Evolutionary conservation across 2,329 filamentous ascomycete species (phyloP), one percentile per base, ranked within the genome.

Genomic region (Alternaria solani): DNA sequence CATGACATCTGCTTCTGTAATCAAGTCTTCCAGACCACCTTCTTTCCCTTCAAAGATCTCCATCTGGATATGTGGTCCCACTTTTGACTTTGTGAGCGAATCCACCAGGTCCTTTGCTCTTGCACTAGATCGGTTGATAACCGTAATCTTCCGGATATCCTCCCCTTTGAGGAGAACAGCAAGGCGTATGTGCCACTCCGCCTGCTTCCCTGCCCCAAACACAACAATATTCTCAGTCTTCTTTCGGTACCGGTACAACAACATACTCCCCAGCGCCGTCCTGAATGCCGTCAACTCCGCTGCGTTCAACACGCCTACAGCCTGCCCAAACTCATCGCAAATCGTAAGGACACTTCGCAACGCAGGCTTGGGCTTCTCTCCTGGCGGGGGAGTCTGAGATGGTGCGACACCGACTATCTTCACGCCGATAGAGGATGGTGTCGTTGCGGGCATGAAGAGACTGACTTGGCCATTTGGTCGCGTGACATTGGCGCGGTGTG

Each of bases 251-350:
- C 52, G 51, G 28, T 64, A 73, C 8, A 93, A 83, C 26, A 89
- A 88, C 55, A 89, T 86, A 4, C 89, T 90, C 1, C 88, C 88
- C 11, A 94, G 82, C 0, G 91, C 90, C 0, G 92, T 95, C 61
- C 92, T 88, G 78, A 94, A 95, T 3, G 90, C 91, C 0, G 92
- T 95, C 32, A 94, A 80, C 46, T 91, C 88, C 60, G 86, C 86
- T 16, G 91, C 91, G 69, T 92, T 90, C 38, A 95, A 80, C 57
- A 94, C 84, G 5, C 89, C 92, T 5, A 87, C 78, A 0, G 91
- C 85, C 11, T 81, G 78, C 42, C 91, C 91, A 3, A 38, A 20
- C 2, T 59, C 47, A 16, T 68, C 60, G 54, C 69, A 72, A 7
- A 94, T 81, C 28, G 90, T 91, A 51, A 94, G 83, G 7, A 89